Evolutionary conservation across 83 land plant genomes (phyloP), one percentile per base, ranked within the genome.

Genomic region (Isoetes engelmannii): DNA sequence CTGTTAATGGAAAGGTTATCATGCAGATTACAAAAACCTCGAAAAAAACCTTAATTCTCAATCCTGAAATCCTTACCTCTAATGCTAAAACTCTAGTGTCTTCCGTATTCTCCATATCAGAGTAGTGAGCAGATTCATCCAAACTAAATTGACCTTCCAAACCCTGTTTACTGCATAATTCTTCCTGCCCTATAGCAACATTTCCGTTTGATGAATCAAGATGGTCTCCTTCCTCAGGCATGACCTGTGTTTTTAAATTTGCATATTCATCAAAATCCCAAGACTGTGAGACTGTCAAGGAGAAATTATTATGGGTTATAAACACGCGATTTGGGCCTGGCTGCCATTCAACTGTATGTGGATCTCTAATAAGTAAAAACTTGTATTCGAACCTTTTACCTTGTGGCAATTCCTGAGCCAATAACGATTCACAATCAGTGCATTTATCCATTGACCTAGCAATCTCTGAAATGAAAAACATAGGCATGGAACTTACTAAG

Each of bases 291-390:
- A 90, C 67, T 4, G 72, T 61, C 48, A 88, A 57, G 0, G 79
- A 68, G 9, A 67, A 46, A 6, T 82, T 81, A 20, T 82, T 80
- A 64, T 73, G 74, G 1, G 86, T 75, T 45, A 77, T 69, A 5
- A 88, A 61, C 19, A 76, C 56, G 6, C 85, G 79, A 73, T 91
- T 86, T 6, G 84, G 78, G 9, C 97, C 92, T 0, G 87, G 92
- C 63, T 91, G 97, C 97, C 97, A 91, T 4, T 78, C 57, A 61
- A 88, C 56, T 46, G 50, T 65, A 45, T 86, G 87, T 44, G 66
- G 15, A n/a, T 18, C 15, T 0, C 69, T 77, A 44, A 68, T 68
- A 4, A 84, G 80, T 47, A 91, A 74, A 70, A 88, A 84, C 69
- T 91, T 91, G 78, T 68, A 92, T 43, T 81, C 76, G 63, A 84